A percentile compares a stretch with the other conserved stretches of the same genome.
These are phyloP conservation scores for Saturnispora saitoi DNA, from an alignment of 805 yeast species.

Conservation along the genomic window DNA sequence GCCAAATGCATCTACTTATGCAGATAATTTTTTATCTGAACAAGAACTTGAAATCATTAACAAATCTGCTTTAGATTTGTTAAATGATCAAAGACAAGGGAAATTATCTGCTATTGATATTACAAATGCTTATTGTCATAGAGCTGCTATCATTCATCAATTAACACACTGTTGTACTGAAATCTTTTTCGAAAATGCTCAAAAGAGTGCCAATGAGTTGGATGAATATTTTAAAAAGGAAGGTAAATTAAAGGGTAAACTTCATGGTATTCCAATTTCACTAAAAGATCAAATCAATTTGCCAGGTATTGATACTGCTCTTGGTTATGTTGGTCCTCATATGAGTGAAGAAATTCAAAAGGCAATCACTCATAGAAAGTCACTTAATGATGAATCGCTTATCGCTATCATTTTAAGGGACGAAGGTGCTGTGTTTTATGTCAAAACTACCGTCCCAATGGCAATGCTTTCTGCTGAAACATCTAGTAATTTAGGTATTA, in stretches of 20 bases:
- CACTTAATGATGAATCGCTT: conserved; percentile 26
- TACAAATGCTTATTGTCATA: conserved; percentile 33
- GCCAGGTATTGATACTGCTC: conserved; percentile 32
- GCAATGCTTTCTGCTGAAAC: conserved; percentile 37
- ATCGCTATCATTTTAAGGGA: conserved; percentile 28
- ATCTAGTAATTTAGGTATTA: conserved; percentile 30
- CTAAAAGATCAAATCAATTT: conserved; percentile 37
- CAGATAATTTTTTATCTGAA: conserved; percentile 19
- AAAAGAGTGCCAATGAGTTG: conserved; percentile 31
- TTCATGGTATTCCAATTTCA: conserved; percentile 40
- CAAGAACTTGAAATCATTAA: conserved; percentile 19
- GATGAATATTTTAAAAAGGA: conserved; percentile 29
- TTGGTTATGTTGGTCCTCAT: conserved; percentile 30
- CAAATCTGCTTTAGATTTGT: conserved; percentile 20
- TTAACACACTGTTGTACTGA: conserved; percentile 35
- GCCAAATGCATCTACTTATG: conserved; percentile 18
- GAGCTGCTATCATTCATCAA: conserved; percentile 36
- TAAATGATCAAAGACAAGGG: conserved; percentile 24
- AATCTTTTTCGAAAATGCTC: conserved; percentile 34
- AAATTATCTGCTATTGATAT: conserved; percentile 30
- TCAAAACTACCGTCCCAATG: conserved; percentile 37
- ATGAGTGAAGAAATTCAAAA: conserved; percentile 21
- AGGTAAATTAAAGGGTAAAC: conserved; percentile 33
- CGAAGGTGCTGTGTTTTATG: conserved; percentile 36
- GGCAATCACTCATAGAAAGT: conserved; percentile 18